Percentiles rank a stretch among this genome's conserved stretches.
Conservation (phyloP, 176 grass and related monocot genomes). For the Echinochloa phyllopogon region DNA sequence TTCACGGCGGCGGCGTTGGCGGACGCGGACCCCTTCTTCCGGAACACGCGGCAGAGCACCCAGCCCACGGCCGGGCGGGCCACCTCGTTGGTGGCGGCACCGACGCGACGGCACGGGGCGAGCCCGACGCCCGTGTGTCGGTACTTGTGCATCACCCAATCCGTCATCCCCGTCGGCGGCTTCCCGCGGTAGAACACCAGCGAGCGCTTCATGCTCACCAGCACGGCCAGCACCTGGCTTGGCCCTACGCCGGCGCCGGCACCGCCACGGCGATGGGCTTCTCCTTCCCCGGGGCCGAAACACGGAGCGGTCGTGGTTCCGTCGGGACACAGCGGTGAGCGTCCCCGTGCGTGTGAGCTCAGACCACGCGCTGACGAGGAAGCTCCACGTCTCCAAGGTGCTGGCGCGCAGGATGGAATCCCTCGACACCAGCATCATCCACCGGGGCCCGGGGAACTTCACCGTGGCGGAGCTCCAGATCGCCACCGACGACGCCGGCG, state of each 20-base stretch:
- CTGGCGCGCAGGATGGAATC: neutral
- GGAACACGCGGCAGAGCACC: constrained; percentile 86
- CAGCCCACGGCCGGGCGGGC: constrained; percentile 45
- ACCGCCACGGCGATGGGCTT: constrained; percentile 50
- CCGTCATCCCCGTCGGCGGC: constrained; percentile 51
- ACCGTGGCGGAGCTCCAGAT: neutral
- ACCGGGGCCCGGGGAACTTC: neutral
- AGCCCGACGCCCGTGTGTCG: too few species aligned
- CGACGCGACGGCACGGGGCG: constrained; percentile 63
- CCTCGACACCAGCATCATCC: neutral
- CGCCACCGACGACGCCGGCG: neutral
- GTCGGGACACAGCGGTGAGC: too few species aligned
- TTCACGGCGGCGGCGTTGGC: neutral
- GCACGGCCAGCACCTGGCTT: constrained; percentile 30
- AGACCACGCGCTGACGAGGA: too few species aligned
- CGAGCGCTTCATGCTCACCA: constrained; percentile 70
- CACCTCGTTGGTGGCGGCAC: neutral
- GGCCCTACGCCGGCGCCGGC: neutral
- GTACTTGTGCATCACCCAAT: constrained; percentile 88
- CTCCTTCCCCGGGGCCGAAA: constrained; percentile 71
- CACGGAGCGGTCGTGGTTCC: too few species aligned
- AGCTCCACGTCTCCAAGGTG: neutral
- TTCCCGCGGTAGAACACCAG: constrained; percentile 74
- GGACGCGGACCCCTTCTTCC: constrained; percentile 47
- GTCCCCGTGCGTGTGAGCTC: too few species aligned